phyloP scores from a whole-genome alignment of 2,329 filamentous ascomycete genomes.

The Aspergillus sclerotialis region DNA sequence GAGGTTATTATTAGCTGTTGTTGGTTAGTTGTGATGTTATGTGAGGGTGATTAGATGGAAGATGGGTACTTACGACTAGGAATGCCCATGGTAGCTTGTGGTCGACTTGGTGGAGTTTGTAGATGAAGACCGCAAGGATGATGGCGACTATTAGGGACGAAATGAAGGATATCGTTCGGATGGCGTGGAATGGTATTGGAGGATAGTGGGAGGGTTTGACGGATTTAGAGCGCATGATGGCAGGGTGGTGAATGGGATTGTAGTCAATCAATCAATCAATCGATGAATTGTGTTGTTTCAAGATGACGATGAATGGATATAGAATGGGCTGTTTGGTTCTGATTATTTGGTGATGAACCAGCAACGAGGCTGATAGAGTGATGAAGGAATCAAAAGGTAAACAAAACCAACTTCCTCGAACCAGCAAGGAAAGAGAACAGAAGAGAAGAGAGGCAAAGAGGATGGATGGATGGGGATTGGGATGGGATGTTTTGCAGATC shows the following conservation, averaged over 20 bases:
- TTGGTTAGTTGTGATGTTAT: not conserved
- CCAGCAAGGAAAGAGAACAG: constrained; percentile 3
- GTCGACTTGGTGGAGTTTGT: constrained; percentile 45
- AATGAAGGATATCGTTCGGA: constrained; percentile 36
- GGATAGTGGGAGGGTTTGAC: constrained; percentile 35
- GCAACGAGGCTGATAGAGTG: no score
- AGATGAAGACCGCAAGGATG: constrained; percentile 52
- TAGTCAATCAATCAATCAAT: no score
- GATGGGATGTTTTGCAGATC: not conserved
- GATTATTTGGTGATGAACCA: no score
- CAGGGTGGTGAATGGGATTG: constrained; percentile 1
- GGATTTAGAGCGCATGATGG: constrained; percentile 24
- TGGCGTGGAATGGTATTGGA: constrained; percentile 31
- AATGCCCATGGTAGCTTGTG: constrained; percentile 55
- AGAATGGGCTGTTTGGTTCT: no score
- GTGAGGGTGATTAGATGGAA: not conserved
- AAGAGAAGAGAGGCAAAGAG: constrained; percentile 1
- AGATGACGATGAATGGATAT: no score
- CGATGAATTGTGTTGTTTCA: no score
- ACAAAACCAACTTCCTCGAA: constrained; percentile 1
- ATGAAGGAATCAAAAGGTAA: no score
- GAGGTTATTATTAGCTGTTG: not conserved
- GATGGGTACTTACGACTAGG: constrained; percentile 42
- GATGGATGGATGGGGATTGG: not conserved
- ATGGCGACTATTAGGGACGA: constrained; percentile 49